Evolutionary conservation across 768 basidiomycete genomes (phyloP), one percentile per base, ranked within the genome.

Genomic region (Phlegmacium glaucopus): DNA sequence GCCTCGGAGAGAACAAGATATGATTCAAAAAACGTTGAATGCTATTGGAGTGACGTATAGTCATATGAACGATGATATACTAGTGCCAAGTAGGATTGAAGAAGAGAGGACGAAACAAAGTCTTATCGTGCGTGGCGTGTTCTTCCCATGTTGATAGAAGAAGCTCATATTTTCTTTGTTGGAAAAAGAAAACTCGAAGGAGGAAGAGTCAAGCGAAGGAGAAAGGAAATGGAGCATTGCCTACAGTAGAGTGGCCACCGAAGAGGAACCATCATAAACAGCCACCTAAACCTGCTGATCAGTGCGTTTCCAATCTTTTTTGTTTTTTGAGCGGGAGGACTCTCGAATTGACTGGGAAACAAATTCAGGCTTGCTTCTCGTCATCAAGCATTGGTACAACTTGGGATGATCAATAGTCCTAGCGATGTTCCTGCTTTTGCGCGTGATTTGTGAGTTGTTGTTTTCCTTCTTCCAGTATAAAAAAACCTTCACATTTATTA

Each of bases 1-100:
- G 48, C 50, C 59, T 10, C 22, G 22, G 2, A 60, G 58, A 13
- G 71, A 76, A 44, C 69, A 79, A 47, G 71, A 79, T 40, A 71
- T 67, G 16, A 77, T 72, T 16, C 72, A 80, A 49, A 76, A 71
- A 54, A 77, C 79, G 0, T 69, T 90, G 13, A 75, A 71, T 47
- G 71, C 73, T 7, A 72, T 80, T 22, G 87, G 86, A 2, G 79
- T 88, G 4, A 75, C 72, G 42, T 92, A 91, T 52, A 85, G 78
- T 27, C 90, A 91, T 57, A 74, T 76, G 17, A 91, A 92, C 51
- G 83, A 87, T 44, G 77, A 84, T 15, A 70, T 91, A 11, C 69
- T 92, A 11, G 70, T 73, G 7, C 78, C 83, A 4, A 91, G 81
- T 58, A 74, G 72, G 8, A 80, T 90, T 22, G 87, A 88, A 56